Evolutionary conservation across 2,329 filamentous ascomycete species (phyloP).

Genomic region (Paraphoma sp.): DNA sequence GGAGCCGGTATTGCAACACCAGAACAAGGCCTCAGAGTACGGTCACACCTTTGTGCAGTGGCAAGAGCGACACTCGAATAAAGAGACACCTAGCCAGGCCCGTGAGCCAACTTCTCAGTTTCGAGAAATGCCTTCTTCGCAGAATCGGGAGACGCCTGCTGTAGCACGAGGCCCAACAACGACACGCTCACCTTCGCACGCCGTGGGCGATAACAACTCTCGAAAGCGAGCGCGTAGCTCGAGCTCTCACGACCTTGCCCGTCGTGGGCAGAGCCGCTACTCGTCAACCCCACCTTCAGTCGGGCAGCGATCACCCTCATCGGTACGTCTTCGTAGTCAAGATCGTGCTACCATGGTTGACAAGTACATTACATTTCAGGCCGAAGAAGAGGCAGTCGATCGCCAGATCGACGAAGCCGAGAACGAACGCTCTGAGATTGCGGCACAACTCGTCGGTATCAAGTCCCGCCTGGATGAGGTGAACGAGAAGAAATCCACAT

Average conservation of each 20-base stretch:
- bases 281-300: neutral
- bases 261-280: neutral
- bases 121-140: neutral
- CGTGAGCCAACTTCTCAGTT: too few relatives aligned
- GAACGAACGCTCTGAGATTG: neutral
- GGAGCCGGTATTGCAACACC: neutral
- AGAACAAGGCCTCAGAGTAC: neutral
- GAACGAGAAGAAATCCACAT: neutral
- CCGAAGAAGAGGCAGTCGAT: conserved; percentile 5
- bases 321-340: neutral
- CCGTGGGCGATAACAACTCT: neutral
- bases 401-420: neutral
- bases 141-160: neutral
- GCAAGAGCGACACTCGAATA: too few relatives aligned
- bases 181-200: neutral
- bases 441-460: neutral
- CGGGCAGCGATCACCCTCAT: neutral
- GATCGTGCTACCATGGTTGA: conserved; percentile 1
- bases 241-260: neutral
- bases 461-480: neutral
- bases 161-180: neutral
- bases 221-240: neutral
- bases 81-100: too few relatives aligned
- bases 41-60: too few relatives aligned
- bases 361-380: conserved; percentile 3